Percentiles rank a stretch among this genome's conserved stretches.
phyloP scores from a whole-genome alignment of 2,329 filamentous ascomycete genomes.

The Epichloe aotearoae region DNA sequence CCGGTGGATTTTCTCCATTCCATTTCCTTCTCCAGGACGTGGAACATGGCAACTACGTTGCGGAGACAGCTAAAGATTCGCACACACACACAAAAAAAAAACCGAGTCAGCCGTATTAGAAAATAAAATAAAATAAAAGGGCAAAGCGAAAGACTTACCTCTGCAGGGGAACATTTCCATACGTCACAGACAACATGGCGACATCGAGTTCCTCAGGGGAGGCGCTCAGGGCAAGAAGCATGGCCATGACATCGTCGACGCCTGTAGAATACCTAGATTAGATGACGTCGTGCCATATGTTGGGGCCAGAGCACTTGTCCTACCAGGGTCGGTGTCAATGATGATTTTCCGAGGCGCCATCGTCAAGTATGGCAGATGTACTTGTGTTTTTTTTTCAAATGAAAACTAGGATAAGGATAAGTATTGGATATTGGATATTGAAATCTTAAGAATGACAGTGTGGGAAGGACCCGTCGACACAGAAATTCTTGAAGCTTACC shows the following conservation, averaged over 20 bases:
- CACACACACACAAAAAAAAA: neutral
- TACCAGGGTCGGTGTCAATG: slow-evolving; percentile 89
- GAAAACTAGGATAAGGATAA: neutral
- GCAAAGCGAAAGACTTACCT: slow-evolving; percentile 36
- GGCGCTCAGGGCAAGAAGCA: slow-evolving; percentile 75
- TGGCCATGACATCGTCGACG: slow-evolving; percentile 80
- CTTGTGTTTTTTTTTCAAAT: too few species aligned
- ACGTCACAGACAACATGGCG: slow-evolving; percentile 75
- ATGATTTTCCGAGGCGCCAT: slow-evolving; percentile 71
- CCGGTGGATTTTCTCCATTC: slow-evolving; percentile 65
- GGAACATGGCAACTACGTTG: slow-evolving; percentile 82
- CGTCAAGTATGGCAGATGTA: neutral
- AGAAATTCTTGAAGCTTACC: neutral
- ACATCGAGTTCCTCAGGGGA: slow-evolving; percentile 79
- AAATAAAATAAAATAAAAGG: neutral
- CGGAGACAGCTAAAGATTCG: slow-evolving; percentile 54
- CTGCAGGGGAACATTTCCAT: slow-evolving; percentile 81
- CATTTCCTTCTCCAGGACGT: slow-evolving; percentile 80
- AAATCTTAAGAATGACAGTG: neutral
- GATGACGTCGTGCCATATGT: neutral
- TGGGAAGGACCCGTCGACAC: neutral
- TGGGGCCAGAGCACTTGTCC: slow-evolving; percentile 5
- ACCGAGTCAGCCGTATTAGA: neutral
- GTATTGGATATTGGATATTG: neutral
- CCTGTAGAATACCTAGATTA: slow-evolving; percentile 29